phyloP scores from a whole-genome alignment of 257 asterid species.

The Forsythia viridissima region DNA sequence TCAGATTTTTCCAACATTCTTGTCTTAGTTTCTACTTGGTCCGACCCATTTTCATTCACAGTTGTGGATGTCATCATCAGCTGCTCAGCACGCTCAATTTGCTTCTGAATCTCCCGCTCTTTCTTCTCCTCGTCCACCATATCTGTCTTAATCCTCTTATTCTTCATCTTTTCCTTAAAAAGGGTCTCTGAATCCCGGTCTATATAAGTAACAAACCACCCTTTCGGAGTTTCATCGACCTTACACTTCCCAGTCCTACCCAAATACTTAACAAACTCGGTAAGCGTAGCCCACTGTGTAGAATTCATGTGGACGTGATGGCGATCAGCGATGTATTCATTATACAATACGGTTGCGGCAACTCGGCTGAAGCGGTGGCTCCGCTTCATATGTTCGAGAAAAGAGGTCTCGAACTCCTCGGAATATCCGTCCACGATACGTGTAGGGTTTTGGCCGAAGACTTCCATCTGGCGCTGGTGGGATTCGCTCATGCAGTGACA shows the following conservation, averaged over 20 bases:
- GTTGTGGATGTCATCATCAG: conserved; percentile 28
- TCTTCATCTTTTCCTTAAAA: conserved; percentile 89
- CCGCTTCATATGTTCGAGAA: conserved; percentile 86
- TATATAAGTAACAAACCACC: conserved; percentile 87
- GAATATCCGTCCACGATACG: conserved; percentile 77
- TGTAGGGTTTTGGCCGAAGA: conserved; percentile 80
- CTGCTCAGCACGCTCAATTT: conserved; percentile 85
- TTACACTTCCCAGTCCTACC: conserved; percentile 79
- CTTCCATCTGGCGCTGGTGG: conserved; percentile 94
- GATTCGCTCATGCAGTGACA: conserved; percentile 97
- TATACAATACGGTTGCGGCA: conserved; percentile 93
- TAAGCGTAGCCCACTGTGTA: conserved; percentile 87
- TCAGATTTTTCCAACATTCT: conserved; percentile 51
- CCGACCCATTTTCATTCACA: conserved; percentile 28
- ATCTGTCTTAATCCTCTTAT: conserved; percentile 75
- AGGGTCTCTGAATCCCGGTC: conserved; percentile 87
- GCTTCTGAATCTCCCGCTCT: conserved; percentile 77
- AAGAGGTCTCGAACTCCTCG: conserved; percentile 65
- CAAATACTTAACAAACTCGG: conserved; percentile 81
- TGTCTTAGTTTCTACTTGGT: conserved; percentile 34
- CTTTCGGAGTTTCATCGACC: conserved; percentile 89
- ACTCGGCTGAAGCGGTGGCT: conserved; percentile 89
- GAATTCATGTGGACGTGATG: conserved; percentile 92
- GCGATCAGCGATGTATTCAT: conserved; percentile 83
- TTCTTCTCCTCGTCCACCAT: conserved; percentile 84